Evolutionary conservation across 225 moss, liverwort and hornwort genomes (phyloP).

Genomic region (Pseudisothecium myosuroides): DNA sequence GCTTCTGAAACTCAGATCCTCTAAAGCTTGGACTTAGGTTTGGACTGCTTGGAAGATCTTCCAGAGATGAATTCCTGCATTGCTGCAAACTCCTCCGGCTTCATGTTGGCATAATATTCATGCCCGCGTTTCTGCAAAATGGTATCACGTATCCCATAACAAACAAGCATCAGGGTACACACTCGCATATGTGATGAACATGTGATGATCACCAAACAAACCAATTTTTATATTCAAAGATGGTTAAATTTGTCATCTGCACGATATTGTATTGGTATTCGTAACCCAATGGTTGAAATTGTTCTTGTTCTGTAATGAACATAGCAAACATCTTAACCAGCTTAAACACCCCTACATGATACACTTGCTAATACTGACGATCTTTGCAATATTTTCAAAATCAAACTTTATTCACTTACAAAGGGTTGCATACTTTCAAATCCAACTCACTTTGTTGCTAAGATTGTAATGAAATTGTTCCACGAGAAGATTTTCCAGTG

Average conservation of each 20-base stretch:
- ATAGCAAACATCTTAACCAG: background rate
- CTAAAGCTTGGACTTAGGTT: constrained; percentile 59
- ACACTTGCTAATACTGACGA: background rate
- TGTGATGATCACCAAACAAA: background rate
- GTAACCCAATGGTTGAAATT: background rate
- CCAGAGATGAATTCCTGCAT: constrained; percentile 78
- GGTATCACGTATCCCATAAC: background rate
- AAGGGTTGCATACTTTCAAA: background rate
- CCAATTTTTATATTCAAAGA: background rate
- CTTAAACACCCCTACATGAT: background rate
- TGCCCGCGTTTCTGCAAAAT: constrained; percentile 52
- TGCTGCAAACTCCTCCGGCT: constrained; percentile 66
- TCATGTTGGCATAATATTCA: constrained; percentile 65
- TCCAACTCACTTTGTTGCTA: background rate
- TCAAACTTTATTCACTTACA: background rate
- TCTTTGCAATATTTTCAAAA: background rate
- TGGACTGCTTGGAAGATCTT: constrained; percentile 39
- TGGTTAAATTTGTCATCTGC: background rate
- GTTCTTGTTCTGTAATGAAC: background rate
- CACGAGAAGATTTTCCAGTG: background rate
- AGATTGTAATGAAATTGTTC: background rate
- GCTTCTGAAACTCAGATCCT: background rate
- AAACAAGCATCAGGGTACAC: background rate
- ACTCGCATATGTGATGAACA: background rate
- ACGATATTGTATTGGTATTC: background rate